A percentile compares a stretch with the other conserved stretches of the same genome.
Conservation (phyloP, 2,329 filamentous ascomycete genomes). For the Colletotrichum liriopes region DNA sequence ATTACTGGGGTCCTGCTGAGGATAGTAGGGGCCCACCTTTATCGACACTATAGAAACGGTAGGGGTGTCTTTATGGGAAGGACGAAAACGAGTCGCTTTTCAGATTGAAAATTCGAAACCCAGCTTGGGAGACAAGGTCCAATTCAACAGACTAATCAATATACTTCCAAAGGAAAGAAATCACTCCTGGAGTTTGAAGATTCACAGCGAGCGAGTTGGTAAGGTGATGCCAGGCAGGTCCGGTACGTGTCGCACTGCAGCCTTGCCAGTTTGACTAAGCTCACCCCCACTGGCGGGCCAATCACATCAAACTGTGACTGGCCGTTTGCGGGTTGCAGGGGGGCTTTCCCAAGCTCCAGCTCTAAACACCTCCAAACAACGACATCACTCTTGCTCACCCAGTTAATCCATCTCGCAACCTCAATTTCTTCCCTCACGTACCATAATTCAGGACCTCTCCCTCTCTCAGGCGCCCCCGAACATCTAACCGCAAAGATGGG, state of each 20-base stretch:
- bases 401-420: conserved; percentile 25
- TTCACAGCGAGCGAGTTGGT: background rate
- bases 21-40: conserved; percentile 13
- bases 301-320: conserved; percentile 29
- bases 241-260: conserved; percentile 44
- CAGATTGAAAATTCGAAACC: too few species aligned
- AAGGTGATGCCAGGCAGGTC: conserved; percentile 25
- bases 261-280: conserved; percentile 41
- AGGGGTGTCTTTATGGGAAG: background rate
- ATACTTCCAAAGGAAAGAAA: background rate
- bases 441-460: background rate
- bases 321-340: conserved; percentile 42
- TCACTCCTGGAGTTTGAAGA: background rate
- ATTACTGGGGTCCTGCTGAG: conserved; percentile 14
- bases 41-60: background rate
- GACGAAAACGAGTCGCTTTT: background rate
- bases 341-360: conserved; percentile 38
- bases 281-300: conserved; percentile 28
- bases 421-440: conserved; percentile 18
- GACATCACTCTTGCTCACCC: conserved; percentile 39
- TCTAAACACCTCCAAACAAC: conserved; percentile 39
- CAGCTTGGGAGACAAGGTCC: background rate
- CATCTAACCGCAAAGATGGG: conserved; percentile 65
- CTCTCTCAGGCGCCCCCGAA: background rate
- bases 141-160: background rate